These are phyloP conservation scores for Podospora anserina DNA, from an alignment of 495 filamentous ascomycete species.

Conservation along the genomic window DNA sequence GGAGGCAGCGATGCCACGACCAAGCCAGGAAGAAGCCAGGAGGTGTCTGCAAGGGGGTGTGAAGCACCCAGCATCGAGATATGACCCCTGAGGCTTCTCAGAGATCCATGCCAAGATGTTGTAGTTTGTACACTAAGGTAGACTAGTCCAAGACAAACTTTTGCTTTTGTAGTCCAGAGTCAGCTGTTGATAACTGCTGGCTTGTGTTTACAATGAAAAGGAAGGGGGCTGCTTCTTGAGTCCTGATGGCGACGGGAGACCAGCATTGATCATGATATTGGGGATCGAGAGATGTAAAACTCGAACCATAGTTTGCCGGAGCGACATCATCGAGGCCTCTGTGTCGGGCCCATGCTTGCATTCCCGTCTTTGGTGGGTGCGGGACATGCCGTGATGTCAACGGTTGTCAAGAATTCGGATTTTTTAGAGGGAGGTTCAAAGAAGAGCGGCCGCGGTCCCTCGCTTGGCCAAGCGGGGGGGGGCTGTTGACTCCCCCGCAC, in stretches of 20 bases:
- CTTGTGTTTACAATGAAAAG: neutral
- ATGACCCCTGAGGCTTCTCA: neutral
- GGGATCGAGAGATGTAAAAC: neutral
- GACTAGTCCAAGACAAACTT: neutral
- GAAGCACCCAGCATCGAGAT: neutral
- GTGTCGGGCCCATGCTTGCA: neutral
- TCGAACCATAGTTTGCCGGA: constrained; percentile 1
- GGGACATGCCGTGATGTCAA: constrained; percentile 1
- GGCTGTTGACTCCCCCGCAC: constrained; percentile 2
- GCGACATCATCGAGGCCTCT: neutral
- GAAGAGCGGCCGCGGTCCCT: neutral
- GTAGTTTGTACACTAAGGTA: neutral
- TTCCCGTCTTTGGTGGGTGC: neutral
- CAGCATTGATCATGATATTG: neutral
- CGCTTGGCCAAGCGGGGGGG: neutral
- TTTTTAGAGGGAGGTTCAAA: neutral
- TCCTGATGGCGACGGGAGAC: neutral
- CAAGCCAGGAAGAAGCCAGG: neutral
- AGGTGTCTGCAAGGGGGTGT: neutral
- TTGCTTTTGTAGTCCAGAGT: no score
- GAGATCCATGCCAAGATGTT: neutral
- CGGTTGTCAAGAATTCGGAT: neutral
- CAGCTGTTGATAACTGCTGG: neutral
- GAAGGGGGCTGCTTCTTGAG: neutral
- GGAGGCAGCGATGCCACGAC: neutral